Percentiles rank a stretch among this genome's conserved stretches.
These are phyloP conservation scores for Caryopteris hybrid DNA, from an alignment of 305 asterid species.

Conservation along the genomic window DNA sequence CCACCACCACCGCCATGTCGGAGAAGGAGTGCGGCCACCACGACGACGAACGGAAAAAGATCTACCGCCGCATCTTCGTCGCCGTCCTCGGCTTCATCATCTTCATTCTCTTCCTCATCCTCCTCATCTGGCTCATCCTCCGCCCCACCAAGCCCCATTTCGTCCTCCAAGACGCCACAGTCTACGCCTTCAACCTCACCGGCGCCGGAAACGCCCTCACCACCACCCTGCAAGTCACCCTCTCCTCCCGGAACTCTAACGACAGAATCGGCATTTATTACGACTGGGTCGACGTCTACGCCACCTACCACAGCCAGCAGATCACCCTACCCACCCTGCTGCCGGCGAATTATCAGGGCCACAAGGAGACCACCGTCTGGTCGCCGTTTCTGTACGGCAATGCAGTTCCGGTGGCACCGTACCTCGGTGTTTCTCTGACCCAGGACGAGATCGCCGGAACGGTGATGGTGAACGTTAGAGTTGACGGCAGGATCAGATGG, in stretches of 20 bases:
- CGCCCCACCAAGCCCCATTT: slow-evolving; percentile 69
- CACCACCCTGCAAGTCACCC: slow-evolving; percentile 55
- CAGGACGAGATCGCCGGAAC: slow-evolving; percentile 50
- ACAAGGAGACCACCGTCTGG: slow-evolving; percentile 59
- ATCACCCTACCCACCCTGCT: slow-evolving; percentile 60
- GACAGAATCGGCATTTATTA: slow-evolving; percentile 54
- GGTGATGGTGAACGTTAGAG: slow-evolving; percentile 40
- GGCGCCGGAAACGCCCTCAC: slow-evolving; percentile 36
- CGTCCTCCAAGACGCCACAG: slow-evolving; percentile 68
- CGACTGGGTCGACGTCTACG: slow-evolving; percentile 47
- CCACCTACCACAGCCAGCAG: slow-evolving; percentile 56
- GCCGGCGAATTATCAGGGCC: slow-evolving; percentile 67
- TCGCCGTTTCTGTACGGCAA: slow-evolving; percentile 61
- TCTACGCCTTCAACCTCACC: slow-evolving; percentile 61
- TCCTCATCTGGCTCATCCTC: slow-evolving; percentile 51
- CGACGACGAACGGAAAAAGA: slow-evolving; percentile 29
- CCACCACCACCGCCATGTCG: slow-evolving; percentile 30
- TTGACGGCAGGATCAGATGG: slow-evolving; percentile 65
- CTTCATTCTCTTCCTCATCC: slow-evolving; percentile 41
- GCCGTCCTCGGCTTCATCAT: slow-evolving; percentile 21
- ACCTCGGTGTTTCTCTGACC: slow-evolving; percentile 23
- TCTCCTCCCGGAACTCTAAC: slow-evolving; percentile 63
- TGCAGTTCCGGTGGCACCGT: slow-evolving; percentile 60
- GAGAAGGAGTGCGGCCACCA: slow-evolving; percentile 57
- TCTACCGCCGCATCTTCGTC: slow-evolving; percentile 24